Evolutionary conservation across 495 filamentous ascomycete species (phyloP).

Genomic region (Apodospora peruviana): DNA sequence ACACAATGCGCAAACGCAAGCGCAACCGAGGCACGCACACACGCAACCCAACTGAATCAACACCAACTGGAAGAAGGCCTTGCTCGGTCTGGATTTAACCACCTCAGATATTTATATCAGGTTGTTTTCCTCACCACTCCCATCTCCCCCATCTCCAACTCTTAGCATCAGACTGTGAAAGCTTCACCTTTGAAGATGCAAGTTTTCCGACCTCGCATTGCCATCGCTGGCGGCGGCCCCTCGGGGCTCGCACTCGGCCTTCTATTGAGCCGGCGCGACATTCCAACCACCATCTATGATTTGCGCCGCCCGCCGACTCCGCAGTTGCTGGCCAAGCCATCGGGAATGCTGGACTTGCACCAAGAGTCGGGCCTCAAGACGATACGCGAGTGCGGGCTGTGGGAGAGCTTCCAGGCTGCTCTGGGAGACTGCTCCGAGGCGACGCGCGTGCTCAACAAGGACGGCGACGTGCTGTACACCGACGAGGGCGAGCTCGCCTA

Average conservation of each 20-base stretch:
- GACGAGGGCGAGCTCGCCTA: slow-evolving; percentile 19
- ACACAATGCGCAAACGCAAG: no score
- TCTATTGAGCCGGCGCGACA: slow-evolving; percentile 37
- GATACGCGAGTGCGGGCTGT: slow-evolving; percentile 40
- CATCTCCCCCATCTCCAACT: no score
- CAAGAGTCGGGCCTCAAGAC: slow-evolving; percentile 36
- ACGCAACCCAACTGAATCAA: no score
- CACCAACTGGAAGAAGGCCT: no score
- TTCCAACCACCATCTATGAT: slow-evolving; percentile 47
- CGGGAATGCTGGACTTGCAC: slow-evolving; percentile 49
- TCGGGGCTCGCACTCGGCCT: slow-evolving; percentile 47
- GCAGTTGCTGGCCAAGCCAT: slow-evolving; percentile 28
- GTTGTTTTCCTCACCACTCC: no score
- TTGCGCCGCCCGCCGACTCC: slow-evolving; percentile 8
- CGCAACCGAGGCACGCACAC: no score
- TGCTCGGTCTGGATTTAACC: no score
- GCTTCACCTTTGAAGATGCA: no score
- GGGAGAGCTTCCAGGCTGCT: slow-evolving; percentile 29
- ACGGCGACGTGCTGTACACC: slow-evolving; percentile 34
- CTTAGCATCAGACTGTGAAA: no score
- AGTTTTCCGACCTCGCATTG: slow-evolving; percentile 34
- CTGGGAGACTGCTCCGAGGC: slow-evolving; percentile 31
- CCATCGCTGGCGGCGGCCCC: slow-evolving; percentile 52
- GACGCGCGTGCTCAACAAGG: slow-evolving; percentile 27
- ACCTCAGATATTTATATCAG: no score